Conservation (phyloP, 2,329 filamentous ascomycete species). For the Epichloe baconii region DNA sequence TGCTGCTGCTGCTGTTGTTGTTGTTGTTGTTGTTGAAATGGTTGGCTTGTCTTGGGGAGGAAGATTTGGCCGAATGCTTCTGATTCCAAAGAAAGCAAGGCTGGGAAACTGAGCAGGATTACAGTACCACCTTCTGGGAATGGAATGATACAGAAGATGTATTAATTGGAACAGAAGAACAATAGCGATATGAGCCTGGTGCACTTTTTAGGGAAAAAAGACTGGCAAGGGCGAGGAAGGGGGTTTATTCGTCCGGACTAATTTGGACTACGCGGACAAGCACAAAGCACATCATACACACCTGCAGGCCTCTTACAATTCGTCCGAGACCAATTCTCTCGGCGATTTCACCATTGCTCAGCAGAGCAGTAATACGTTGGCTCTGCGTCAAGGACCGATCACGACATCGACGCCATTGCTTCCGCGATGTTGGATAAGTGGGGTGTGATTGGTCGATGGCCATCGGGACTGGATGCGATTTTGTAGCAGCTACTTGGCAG, state of each 20-base stretch:
- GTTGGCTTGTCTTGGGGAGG: not conserved
- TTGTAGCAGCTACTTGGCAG: slow-evolving; percentile 4
- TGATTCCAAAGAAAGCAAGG: not conserved
- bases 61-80: too few relatives aligned
- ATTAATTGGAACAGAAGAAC: not conserved
- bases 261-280: not conserved
- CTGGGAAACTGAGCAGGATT: not conserved
- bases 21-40: not conserved
- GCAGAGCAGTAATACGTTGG: slow-evolving; percentile 7
- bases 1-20: too few relatives aligned
- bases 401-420: slow-evolving; percentile 40
- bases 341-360: not conserved
- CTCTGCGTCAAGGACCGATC: slow-evolving; percentile 28
- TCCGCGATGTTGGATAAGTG: slow-evolving; percentile 25
- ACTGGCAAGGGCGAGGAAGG: not conserved
- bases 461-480: slow-evolving; percentile 9
- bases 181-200: not conserved
- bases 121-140: not conserved
- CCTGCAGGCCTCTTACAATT: not conserved
- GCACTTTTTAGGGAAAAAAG: not conserved
- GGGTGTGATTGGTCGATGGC: slow-evolving; percentile 23
- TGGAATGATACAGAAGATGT: not conserved
- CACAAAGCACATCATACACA: slow-evolving; percentile 4
- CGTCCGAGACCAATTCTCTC: not conserved
- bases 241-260: not conserved